A percentile compares a stretch with the other conserved stretches of the same genome.
phyloP scores from a whole-genome alignment of 2,329 filamentous ascomycete genomes.

The Blastomyces gilchristii region DNA sequence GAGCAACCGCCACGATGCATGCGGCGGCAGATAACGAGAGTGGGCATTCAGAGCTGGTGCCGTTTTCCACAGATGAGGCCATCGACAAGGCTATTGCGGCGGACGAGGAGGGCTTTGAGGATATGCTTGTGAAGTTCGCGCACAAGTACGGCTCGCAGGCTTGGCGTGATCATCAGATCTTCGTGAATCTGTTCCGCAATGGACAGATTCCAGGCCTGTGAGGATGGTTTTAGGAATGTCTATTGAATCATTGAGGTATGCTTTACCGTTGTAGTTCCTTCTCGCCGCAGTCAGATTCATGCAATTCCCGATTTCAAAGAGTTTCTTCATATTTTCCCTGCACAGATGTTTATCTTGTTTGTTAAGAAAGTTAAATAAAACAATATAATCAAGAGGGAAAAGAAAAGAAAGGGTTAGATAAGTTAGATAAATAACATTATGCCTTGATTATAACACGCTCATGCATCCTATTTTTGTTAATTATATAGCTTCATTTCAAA shows the following conservation, averaged over 20 bases:
- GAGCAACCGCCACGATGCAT: conserved; percentile 18
- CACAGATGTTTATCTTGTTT: too few species aligned
- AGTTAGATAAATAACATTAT: too few species aligned
- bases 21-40: conserved; percentile 14
- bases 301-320: too few species aligned
- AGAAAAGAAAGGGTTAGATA: too few species aligned
- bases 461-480: too few species aligned
- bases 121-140: conserved; percentile 14
- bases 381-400: too few species aligned
- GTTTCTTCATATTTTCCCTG: too few species aligned
- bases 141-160: conserved; percentile 14
- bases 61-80: conserved; percentile 15
- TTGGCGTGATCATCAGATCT: conserved; percentile 14
- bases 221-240: neutral
- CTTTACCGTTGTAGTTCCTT: neutral
- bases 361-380: too few species aligned
- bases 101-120: conserved; percentile 10
- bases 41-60: conserved; percentile 15
- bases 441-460: too few species aligned
- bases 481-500: too few species aligned
- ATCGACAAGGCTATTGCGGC: conserved; percentile 13
- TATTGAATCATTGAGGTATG: too few species aligned
- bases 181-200: conserved; percentile 16
- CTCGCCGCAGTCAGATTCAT: neutral
- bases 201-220: conserved; percentile 12